Base-by-base conservation (phyloP, 75 land plant species). In the Sequoia sempervirens region DNA sequence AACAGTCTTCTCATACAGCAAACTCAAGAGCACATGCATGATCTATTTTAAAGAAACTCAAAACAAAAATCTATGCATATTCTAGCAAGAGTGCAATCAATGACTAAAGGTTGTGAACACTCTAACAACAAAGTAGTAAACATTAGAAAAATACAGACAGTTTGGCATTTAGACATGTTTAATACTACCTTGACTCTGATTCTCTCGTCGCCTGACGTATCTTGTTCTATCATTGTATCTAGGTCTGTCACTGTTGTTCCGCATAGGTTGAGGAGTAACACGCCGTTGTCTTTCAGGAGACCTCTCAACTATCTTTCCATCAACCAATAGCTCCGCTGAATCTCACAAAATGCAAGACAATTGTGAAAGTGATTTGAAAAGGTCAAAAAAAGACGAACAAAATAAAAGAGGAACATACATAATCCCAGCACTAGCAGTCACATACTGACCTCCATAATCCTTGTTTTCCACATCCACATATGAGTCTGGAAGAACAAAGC, bases 401-500 rank as follows among this genome's bases (percentile, higher is more conserved):
- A 3, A 18, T 11, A 46, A 3, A 26, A 45, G 14, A 54, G 37
- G 52, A 80, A 50, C 50, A 50, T n/a, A 11, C 50, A 46, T n/a
- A 52, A 80, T 32, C 81, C 50, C 23, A 30, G 53, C 58, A 80
- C 13, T 2, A 28, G 37, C 13, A 26, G 5, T 54, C 37, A 13
- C 37, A 14, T 50, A 32, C 79, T 84, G 54, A 91, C 92, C 92
- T 56, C 92, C 92, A 87, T 91, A 91, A 73, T 91, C 90, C 75
- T 91, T 89, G 37, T 91, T 52, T 72, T 91, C 92, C 41, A 87
- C 81, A 82, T 91, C 92, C 76, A 91, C 91, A 81, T 87, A 91
- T 18, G 92, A 91, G 83, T 91, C 90, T 11, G 91, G 92, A 38
- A 93, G 90, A 73, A 93, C 95, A 87, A 93, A 93, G 18, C 86